A percentile compares a stretch with the other conserved stretches of the same genome.
phyloP scores from a whole-genome alignment of 352 stramenopile genomes.

The Detonula confervacea region DNA sequence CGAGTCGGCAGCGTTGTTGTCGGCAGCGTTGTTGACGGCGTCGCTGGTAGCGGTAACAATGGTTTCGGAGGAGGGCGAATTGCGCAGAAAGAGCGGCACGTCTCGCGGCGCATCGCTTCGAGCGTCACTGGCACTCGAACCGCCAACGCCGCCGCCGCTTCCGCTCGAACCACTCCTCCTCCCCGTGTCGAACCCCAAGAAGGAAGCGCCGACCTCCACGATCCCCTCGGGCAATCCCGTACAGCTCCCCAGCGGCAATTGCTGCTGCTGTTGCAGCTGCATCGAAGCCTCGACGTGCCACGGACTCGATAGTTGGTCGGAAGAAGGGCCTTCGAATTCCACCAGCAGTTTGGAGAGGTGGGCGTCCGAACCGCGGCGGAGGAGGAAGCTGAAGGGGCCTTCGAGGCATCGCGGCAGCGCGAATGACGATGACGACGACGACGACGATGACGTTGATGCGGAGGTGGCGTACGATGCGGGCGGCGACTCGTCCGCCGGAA shows the following conservation, averaged over 20 bases:
- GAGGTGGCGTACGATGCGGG: neutral
- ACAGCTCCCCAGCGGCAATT: slow-evolving; percentile 27
- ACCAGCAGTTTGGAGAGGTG: slow-evolving; percentile 35
- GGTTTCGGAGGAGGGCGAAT: neutral
- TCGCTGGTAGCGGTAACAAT: too few relatives aligned
- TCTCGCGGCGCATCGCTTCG: too few relatives aligned
- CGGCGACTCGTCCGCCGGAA: slow-evolving; percentile 2
- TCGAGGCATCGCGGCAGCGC: slow-evolving; percentile 21
- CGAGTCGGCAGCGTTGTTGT: neutral
- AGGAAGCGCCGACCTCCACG: slow-evolving; percentile 1
- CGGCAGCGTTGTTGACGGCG: too few relatives aligned
- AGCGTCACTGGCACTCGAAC: too few relatives aligned
- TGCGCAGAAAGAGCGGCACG: slow-evolving; percentile 26
- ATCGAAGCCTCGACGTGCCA: neutral
- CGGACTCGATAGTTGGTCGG: too few relatives aligned
- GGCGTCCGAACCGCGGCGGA: slow-evolving; percentile 23
- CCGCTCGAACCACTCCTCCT: neutral
- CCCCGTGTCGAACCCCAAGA: slow-evolving; percentile 1
- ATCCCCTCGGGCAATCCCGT: slow-evolving; percentile 17
- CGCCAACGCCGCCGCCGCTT: neutral
- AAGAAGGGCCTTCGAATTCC: slow-evolving; percentile 25
- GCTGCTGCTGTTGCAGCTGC: too few relatives aligned
- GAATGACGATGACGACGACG: neutral
- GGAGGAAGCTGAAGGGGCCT: slow-evolving; percentile 44
- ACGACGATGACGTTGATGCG: neutral